Conservation (phyloP, 176 grass and related monocot species). For the Musa troglodytarum region DNA sequence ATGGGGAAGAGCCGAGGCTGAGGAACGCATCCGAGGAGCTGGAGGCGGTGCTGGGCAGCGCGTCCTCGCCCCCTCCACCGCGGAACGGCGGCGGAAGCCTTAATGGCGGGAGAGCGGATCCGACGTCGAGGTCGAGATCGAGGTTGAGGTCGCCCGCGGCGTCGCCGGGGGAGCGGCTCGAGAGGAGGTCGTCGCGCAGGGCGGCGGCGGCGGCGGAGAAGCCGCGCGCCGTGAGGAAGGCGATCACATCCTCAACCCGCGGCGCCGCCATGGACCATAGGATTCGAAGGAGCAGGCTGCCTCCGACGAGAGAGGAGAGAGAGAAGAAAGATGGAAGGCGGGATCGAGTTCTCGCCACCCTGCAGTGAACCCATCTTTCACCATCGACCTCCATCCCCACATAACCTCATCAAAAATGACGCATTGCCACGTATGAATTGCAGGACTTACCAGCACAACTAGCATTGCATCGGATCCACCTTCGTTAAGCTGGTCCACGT, state of each 20-base stretch:
- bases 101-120: constrained; percentile 37
- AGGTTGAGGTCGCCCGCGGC: neutral
- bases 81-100: constrained; percentile 38
- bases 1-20: constrained; percentile 73
- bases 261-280: constrained; percentile 49
- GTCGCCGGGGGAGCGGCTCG: constrained; percentile 16
- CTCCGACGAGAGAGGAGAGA: neutral
- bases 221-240: constrained; percentile 71
- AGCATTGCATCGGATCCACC: neutral
- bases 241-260: constrained; percentile 71
- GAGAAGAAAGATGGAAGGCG: neutral
- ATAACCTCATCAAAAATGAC: neutral
- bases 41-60: constrained; percentile 34
- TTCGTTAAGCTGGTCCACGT: neutral
- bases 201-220: constrained; percentile 73
- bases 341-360: neutral
- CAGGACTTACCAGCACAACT: neutral
- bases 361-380: neutral
- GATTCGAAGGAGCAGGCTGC: neutral
- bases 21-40: constrained; percentile 70
- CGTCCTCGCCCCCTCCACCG: constrained; percentile 10
- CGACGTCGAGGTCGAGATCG: neutral
- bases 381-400: neutral
- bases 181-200: constrained; percentile 76
- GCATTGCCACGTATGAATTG: neutral